Conservation (phyloP, 1,139 yeast species). For the Diutina scorzettiae region DNA sequence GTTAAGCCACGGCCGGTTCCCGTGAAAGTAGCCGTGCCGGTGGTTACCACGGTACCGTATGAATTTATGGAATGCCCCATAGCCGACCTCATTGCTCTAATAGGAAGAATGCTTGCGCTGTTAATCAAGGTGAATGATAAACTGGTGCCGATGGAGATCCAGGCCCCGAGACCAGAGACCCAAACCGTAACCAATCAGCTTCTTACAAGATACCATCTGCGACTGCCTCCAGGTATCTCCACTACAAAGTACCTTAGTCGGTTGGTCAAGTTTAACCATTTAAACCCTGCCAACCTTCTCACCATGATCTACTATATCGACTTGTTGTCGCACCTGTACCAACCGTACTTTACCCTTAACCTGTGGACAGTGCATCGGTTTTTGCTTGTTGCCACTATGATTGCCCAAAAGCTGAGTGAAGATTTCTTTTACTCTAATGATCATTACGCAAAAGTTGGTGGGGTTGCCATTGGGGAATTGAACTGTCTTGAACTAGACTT, state of each 20-base stretch:
- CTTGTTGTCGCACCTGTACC: slow-evolving; percentile 62
- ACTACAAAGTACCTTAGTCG: slow-evolving; percentile 67
- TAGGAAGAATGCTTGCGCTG: slow-evolving; percentile 70
- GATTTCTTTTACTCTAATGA: slow-evolving; percentile 90
- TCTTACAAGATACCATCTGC: slow-evolving; percentile 82
- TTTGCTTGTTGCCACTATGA: slow-evolving; percentile 78
- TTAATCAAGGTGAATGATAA: slow-evolving; percentile 57
- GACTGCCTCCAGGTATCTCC: slow-evolving; percentile 85
- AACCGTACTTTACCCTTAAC: slow-evolving; percentile 68
- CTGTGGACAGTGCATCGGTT: slow-evolving; percentile 91
- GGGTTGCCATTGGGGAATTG: slow-evolving; percentile 74
- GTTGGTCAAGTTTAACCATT: slow-evolving; percentile 69
- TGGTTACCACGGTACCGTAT: slow-evolving; percentile 30
- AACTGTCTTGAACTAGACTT: slow-evolving; percentile 86
- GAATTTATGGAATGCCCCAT: slow-evolving; percentile 58
- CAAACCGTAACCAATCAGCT: slow-evolving; percentile 15
- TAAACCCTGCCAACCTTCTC: slow-evolving; percentile 71
- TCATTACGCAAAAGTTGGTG: slow-evolving; percentile 94
- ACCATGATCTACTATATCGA: slow-evolving; percentile 85
- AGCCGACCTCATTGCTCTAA: slow-evolving; percentile 56
- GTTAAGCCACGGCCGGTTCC: slow-evolving; percentile 9
- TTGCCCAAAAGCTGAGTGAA: slow-evolving; percentile 85
- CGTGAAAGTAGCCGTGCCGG: too few species aligned
- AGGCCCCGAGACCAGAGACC: not conserved
- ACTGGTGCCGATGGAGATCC: slow-evolving; percentile 1